Evolutionary conservation across 495 filamentous ascomycete genomes (phyloP), one percentile per base, ranked within the genome.

Genomic region (Parathielavia appendiculata): DNA sequence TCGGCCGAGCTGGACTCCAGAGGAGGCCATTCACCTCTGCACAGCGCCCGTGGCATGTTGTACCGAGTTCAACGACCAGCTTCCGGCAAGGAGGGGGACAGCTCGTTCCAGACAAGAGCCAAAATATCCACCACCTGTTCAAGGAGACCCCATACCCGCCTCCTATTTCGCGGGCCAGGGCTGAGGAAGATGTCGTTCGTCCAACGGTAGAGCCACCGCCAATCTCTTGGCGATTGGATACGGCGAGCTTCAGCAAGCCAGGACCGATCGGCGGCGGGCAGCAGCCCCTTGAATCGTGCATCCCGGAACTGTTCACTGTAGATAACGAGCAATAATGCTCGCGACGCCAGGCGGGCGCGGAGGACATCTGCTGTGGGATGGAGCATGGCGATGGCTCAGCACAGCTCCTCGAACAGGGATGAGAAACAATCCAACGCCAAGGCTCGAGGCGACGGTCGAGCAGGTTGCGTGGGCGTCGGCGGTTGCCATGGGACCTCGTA

Each of bases 201-300:
- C 30, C 30, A 30, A 16, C 47, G 47, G 30, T 50, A 50, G 22
- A 50, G 47, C 47, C 12, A 50, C 47, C 47, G 47, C 47, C 47
- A 50, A 11, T 50, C 47, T 35, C 12, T 17, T 35, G 47, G 47
- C 26, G 14, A 17, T 1, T 16, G 11, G 30, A 35, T 1, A 17
- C 8, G 7, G 7, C 30, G 47, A 22, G 47, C 17, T 50, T 50
- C 47, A 16, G 17, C 34, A 19, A 50, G 47, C 47, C 47, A 50
- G 11, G 47, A 50, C 32, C 47, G 23, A 14, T 50, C 17, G 47
- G 26, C 30, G n/a, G 47, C n/a, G 12, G 39, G 39, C 16, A 14
- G 39, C 16, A 14, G 39, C n/a, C 4, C 6, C 12, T 30, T 48
- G 43, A 45, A 45, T 22, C 19, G 43, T 8, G 43, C 5, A 45